Evolutionary conservation across 768 basidiomycete species (phyloP).

Genomic region (Pleurotus salmoneostramineus): DNA sequence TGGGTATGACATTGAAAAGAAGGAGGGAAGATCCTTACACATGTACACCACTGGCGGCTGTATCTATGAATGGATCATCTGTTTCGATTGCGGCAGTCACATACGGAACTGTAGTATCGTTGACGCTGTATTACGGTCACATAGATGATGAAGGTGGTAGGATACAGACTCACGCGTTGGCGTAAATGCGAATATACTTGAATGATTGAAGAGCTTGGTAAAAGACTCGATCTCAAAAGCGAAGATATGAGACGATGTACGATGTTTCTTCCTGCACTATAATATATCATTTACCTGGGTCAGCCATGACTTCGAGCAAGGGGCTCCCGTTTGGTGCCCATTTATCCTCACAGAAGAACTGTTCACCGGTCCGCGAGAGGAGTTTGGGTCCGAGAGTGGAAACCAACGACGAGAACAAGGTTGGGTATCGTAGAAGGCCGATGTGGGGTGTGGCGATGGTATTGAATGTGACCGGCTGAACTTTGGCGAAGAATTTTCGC

Average conservation of each 20-base stretch:
- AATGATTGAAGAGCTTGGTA: conserved; percentile 68
- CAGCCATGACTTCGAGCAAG: conserved; percentile 72
- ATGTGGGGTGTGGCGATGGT: conserved; percentile 82
- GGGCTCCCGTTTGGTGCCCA: conserved; percentile 66
- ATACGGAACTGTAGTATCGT: conserved; percentile 80
- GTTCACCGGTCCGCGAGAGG: conserved; percentile 74
- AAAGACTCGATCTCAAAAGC: conserved; percentile 60
- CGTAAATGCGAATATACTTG: conserved; percentile 68
- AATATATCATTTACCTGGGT: conserved; percentile 49
- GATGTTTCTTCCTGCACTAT: neutral
- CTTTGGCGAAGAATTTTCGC: conserved; percentile 62
- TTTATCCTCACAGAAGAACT: conserved; percentile 68
- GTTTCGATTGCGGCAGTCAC: conserved; percentile 72
- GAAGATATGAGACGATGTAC: neutral
- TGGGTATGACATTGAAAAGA: neutral
- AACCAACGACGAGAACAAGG: conserved; percentile 49
- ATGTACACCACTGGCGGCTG: conserved; percentile 51
- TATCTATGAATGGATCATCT: conserved; percentile 61
- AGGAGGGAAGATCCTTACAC: conserved; percentile 37
- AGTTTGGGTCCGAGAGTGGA: conserved; percentile 60
- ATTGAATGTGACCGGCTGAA: conserved; percentile 75
- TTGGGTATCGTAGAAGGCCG: conserved; percentile 63
- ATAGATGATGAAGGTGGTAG: neutral
- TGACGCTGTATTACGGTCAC: conserved; percentile 36
- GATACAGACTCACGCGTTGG: conserved; percentile 58